A percentile compares a stretch with the other conserved stretches of the same genome.
Conservation (phyloP, 352 stramenopile species). For the Aphanomyces astaci region DNA sequence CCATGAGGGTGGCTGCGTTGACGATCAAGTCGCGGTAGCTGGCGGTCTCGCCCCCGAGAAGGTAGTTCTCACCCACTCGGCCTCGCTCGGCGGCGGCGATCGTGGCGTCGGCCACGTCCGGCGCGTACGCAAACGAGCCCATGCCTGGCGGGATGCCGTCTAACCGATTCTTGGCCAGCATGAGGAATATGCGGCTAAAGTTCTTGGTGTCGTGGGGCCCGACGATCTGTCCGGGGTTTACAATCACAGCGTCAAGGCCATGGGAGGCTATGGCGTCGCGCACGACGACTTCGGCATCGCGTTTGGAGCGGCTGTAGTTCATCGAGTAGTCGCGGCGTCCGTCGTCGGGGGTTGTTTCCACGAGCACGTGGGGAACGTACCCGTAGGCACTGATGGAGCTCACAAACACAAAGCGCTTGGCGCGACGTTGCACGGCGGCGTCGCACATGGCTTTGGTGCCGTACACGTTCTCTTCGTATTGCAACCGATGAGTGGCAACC, state of each 20-base stretch:
- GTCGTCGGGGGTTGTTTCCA: not conserved
- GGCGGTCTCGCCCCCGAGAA: not conserved
- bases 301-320: conserved; percentile 4
- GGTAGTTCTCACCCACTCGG: conserved; percentile 16
- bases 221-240: conserved; percentile 19
- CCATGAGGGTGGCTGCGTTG: not conserved
- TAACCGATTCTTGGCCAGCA: not conserved
- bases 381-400: conserved; percentile 7
- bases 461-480: conserved; percentile 7
- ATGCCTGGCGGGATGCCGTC: not conserved
- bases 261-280: conserved; percentile 1
- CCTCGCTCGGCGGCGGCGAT: not conserved
- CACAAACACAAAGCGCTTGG: conserved; percentile 21
- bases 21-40: not conserved
- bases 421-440: not conserved
- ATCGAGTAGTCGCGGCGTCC: not conserved
- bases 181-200: not conserved
- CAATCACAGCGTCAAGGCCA: conserved; percentile 12
- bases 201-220: not conserved
- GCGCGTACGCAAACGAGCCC: conserved; percentile 8
- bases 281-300: not conserved
- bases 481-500: not conserved
- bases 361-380: not conserved
- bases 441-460: conserved; percentile 9
- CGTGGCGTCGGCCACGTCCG: conserved; percentile 13